Conservation (phyloP, 371 early-diverging fungal genomes). For the Syncephalastrum sp. region DNA sequence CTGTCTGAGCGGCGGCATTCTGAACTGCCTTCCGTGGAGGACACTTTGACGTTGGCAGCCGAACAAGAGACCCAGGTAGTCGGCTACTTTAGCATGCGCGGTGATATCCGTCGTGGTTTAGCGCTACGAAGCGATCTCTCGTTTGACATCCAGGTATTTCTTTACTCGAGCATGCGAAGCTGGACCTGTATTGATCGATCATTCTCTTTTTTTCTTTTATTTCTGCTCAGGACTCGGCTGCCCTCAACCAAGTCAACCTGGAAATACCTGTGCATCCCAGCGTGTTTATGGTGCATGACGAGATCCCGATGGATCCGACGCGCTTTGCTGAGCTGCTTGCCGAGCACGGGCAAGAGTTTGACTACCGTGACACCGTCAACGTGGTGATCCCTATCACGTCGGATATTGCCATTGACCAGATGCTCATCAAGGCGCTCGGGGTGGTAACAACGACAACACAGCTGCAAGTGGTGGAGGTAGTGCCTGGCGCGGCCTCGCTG, state of each 20-base stretch:
- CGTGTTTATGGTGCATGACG: slow-evolving; percentile 45
- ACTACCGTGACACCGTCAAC: slow-evolving; percentile 32
- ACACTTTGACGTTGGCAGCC: slow-evolving; percentile 34
- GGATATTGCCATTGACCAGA: slow-evolving; percentile 25
- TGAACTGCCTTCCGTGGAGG: slow-evolving; percentile 28
- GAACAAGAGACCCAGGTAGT: slow-evolving; percentile 29
- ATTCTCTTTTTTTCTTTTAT: not conserved
- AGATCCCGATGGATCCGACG: slow-evolving; percentile 46
- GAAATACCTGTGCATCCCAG: slow-evolving; percentile 49
- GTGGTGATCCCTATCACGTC: slow-evolving; percentile 23
- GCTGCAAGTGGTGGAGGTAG: slow-evolving; percentile 66
- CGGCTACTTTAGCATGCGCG: slow-evolving; percentile 31
- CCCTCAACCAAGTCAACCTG: slow-evolving; percentile 21
- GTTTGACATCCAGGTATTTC: slow-evolving; percentile 44
- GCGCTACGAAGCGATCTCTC: slow-evolving; percentile 35
- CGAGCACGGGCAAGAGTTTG: slow-evolving; percentile 54
- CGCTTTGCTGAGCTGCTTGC: slow-evolving; percentile 54
- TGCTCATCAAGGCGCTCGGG: slow-evolving; percentile 50
- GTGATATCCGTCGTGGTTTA: slow-evolving; percentile 33
- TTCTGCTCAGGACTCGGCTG: slow-evolving; percentile 21
- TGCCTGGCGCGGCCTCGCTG: slow-evolving; percentile 71
- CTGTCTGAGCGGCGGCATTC: slow-evolving; percentile 16
- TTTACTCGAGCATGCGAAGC: not conserved
- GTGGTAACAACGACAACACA: slow-evolving; percentile 47
- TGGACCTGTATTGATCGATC: slow-evolving; percentile 1